Conservation (phyloP, 2,329 filamentous ascomycete species). For the Penicillium hordei region DNA sequence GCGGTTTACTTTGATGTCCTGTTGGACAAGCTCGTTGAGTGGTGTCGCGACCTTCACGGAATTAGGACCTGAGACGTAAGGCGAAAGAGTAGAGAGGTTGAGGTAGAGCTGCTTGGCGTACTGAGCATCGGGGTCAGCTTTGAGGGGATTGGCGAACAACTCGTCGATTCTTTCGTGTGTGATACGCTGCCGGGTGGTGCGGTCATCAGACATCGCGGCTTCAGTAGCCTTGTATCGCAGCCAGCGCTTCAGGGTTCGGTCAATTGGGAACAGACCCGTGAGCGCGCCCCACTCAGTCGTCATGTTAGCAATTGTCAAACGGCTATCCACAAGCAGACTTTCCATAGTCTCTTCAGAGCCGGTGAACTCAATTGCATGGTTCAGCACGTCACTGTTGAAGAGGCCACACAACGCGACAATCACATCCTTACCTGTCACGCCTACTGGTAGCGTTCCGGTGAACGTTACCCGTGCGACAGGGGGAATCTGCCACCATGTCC, state of each 20-base stretch:
- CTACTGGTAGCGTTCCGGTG: slow-evolving; percentile 69
- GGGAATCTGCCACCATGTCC: slow-evolving; percentile 87
- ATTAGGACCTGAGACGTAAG: slow-evolving; percentile 84
- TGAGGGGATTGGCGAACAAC: slow-evolving; percentile 64
- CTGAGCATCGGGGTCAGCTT: slow-evolving; percentile 71
- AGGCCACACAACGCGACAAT: slow-evolving; percentile 85
- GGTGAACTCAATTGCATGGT: slow-evolving; percentile 85
- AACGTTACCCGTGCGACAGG: slow-evolving; percentile 79
- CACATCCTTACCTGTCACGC: slow-evolving; percentile 90
- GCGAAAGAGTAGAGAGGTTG: slow-evolving; percentile 78
- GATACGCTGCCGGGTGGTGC: slow-evolving; percentile 40
- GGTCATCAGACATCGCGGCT: slow-evolving; percentile 54
- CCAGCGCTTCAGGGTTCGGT: slow-evolving; percentile 70
- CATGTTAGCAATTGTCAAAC: slow-evolving; percentile 73
- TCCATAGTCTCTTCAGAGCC: slow-evolving; percentile 75
- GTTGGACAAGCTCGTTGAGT: slow-evolving; percentile 60
- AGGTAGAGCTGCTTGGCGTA: slow-evolving; percentile 85
- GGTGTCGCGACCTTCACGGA: slow-evolving; percentile 83
- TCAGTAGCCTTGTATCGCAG: slow-evolving; percentile 72
- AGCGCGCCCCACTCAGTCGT: slow-evolving; percentile 78
- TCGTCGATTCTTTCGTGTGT: slow-evolving; percentile 72
- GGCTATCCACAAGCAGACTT: slow-evolving; percentile 69
- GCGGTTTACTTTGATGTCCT: slow-evolving; percentile 73
- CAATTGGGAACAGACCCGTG: slow-evolving; percentile 76
- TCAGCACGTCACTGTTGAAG: slow-evolving; percentile 85